These are phyloP conservation scores for Aspergillus viridinutans DNA, from an alignment of 2,329 filamentous ascomycete genomes.

Conservation along the genomic window DNA sequence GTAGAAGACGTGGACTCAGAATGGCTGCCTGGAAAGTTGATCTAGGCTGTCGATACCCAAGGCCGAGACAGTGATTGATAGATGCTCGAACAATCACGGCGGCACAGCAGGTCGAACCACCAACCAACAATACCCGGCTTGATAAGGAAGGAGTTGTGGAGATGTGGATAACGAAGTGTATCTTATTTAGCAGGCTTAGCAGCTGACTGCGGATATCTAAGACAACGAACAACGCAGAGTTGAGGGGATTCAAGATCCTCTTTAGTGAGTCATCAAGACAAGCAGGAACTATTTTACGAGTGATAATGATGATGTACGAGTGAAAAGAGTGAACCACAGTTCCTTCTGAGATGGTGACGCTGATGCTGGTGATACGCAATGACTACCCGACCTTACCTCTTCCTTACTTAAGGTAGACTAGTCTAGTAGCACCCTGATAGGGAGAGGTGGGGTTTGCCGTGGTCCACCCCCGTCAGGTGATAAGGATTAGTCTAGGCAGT, in stretches of 20 bases:
- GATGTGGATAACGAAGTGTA: neutral
- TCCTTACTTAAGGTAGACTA: neutral
- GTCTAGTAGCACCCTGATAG: neutral
- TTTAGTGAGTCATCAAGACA: neutral
- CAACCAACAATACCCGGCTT: neutral
- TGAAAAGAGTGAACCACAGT: neutral
- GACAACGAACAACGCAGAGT: neutral
- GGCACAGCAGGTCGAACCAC: neutral
- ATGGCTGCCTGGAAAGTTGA: neutral
- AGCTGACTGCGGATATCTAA: neutral
- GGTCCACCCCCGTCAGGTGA: neutral
- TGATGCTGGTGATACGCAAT: neutral
- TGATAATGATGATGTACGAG: slow-evolving; percentile 7
- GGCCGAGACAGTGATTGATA: neutral
- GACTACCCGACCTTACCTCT: neutral
- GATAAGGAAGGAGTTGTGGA: neutral
- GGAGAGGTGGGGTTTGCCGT: neutral
- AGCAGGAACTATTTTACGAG: neutral
- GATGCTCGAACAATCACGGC: neutral
- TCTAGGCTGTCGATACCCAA: slow-evolving; percentile 1
- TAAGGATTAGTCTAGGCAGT: neutral
- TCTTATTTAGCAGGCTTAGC: neutral
- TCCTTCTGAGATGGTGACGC: neutral
- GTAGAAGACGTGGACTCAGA: neutral
- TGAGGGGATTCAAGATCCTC: neutral